Base-by-base conservation (phyloP, 108 stramenopile genomes). In the Aurantiochytrium sp. region DNA sequence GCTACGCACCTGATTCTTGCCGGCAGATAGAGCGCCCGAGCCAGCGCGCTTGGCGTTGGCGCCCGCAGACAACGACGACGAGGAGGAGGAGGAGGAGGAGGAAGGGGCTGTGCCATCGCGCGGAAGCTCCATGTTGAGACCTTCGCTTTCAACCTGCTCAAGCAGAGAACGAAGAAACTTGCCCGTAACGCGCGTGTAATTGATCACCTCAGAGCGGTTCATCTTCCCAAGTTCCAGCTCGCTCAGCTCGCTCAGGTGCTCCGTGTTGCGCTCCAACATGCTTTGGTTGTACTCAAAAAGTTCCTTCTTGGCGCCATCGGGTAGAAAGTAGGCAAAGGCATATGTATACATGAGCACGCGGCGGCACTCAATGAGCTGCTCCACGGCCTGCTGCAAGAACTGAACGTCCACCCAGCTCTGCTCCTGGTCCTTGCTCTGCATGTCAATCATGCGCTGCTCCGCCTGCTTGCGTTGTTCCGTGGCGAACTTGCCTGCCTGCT, bases 241-340 rank as follows among this genome's bases (percentile, higher is more conserved):
- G 29, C 88, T 94, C 44, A 96, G 90, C 92, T 97, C 97, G 58
- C 92, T 92, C 60, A 99, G 93, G 91, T 94, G 94, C 92, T 99
- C 99, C 21, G 98, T 98, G 93, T 97, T 97, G 58, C 96, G 95
- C 89, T 99, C 99, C 60, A 99, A 90, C 96, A 97, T 97, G 91
- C 98, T 97, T 91, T 99, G 99, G 89, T 98, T 97, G 94, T 97
- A 93, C 91, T 98, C 99, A 91, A 98, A 99, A 49, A 98, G 96
- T 60, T 95, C 95, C 93, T 96, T 97, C 91, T 96, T 88, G 28
- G 90, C 72, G 35, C 87, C 59, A 35, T 92, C 92, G 47, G 87
- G 89, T 89, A 98, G 90, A 93, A 97, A 98, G 92, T 97, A 99
- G 43, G 96, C 98, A 93, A 95, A 97, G 58, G 96, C 92, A 60